These are phyloP conservation scores for Tricholoma sp. DNA, from an alignment of 768 basidiomycete genomes.

Conservation along the genomic window DNA sequence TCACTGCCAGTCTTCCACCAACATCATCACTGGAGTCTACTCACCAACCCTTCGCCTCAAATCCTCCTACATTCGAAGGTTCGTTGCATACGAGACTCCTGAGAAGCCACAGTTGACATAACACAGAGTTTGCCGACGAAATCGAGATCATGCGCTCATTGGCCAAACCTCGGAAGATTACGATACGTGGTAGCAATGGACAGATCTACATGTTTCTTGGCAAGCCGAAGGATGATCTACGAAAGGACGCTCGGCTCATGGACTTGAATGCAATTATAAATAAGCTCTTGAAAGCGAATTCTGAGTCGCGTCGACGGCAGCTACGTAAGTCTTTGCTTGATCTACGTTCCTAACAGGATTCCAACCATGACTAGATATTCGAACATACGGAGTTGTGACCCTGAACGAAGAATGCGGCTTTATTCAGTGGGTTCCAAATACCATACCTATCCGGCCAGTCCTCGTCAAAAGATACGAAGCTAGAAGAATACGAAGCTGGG, in stretches of 20 bases:
- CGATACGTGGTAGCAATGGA: slow-evolving; percentile 78
- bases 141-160: slow-evolving; percentile 90
- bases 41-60: slow-evolving; percentile 77
- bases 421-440: slow-evolving; percentile 98
- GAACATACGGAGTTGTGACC: slow-evolving; percentile 98
- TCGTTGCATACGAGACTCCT: slow-evolving; percentile 12
- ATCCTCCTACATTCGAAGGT: slow-evolving; percentile 77
- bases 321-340: slow-evolving; percentile 56
- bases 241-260: slow-evolving; percentile 97
- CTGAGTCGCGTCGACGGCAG: slow-evolving; percentile 85
- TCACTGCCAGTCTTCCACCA: slow-evolving; percentile 86
- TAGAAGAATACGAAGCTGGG: slow-evolving; percentile 36
- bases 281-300: slow-evolving; percentile 89
- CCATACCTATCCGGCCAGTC: slow-evolving; percentile 74
- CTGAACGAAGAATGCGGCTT: slow-evolving; percentile 97
- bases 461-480: slow-evolving; percentile 63
- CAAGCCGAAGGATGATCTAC: slow-evolving; percentile 95
- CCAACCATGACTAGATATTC: slow-evolving; percentile 57
- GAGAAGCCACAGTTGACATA: neutral
- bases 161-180: slow-evolving; percentile 87
- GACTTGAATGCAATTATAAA: slow-evolving; percentile 98
- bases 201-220: slow-evolving; percentile 86
- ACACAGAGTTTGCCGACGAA: slow-evolving; percentile 70
- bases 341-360: neutral
- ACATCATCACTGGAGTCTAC: slow-evolving; percentile 52